Base-by-base conservation (phyloP, 2,329 filamentous ascomycete genomes). In the Fusarium newnesense region DNA sequence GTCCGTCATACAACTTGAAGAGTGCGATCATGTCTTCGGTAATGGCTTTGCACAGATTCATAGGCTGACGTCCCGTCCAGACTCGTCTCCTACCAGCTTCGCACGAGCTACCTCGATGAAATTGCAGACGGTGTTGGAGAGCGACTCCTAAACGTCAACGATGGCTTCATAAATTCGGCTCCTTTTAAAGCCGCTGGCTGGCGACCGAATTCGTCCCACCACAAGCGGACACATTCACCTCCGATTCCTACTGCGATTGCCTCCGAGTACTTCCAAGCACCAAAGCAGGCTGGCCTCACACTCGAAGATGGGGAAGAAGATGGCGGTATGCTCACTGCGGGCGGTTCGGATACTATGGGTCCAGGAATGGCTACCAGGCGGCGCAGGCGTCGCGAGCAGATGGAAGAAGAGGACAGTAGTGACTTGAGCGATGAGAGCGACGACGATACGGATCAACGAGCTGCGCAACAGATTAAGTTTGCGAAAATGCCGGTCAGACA, bases 401-500 rank as follows among this genome's bases (percentile, higher is more conserved):
- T 94, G 84, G 93, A 95, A 75, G 94, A 96, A 77, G 93, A 95
- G 65, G 94, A 96, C 78, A 96, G 94, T 81, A 95, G 93, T 78
- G 94, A 96, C 76, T 84, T 96, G 60, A 95, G 92, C 79, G 94
- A 96, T 77, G 93, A 96, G 75, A 96, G 93, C 76, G 94, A 96
- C 57, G 93, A 95, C 30, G 93, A 95, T 59, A 86, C 89, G 3
- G 92, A 94, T 64, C 88, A 91, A 70, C 91, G 94, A 61, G 92
- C 93, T 49, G 92, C 93, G 5, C 94, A 97, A 80, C 94, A 97
- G 81, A 97, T 98, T 80, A 95, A 96, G 79, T 99, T 99, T 82
- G 91, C 93, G 54, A 98, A 98, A 83, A 96, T 98, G 94, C 96
- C 96, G 2, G 88, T 97, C 47, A 90, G 95, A 36, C 91, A 91